Evolutionary conservation across 2,329 filamentous ascomycete genomes (phyloP).

Genomic region (Epichloe hybrida): DNA sequence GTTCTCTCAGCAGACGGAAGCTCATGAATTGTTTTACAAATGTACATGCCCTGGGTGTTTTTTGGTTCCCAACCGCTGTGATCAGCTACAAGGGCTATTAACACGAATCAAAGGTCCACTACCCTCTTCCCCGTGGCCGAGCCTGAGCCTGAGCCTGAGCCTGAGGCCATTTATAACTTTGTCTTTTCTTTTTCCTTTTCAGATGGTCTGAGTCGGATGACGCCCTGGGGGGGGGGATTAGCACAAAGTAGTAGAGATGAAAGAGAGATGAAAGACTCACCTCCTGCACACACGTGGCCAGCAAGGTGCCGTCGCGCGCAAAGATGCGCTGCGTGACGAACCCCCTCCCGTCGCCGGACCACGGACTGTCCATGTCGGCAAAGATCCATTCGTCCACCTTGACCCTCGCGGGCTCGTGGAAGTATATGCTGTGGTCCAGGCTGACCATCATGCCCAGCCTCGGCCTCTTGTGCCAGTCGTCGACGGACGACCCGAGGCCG

Average conservation of each 20-base stretch:
- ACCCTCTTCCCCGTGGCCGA: too few species aligned
- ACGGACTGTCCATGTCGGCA: conserved; percentile 66
- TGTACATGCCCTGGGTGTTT: too few species aligned
- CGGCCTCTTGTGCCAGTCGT: conserved; percentile 37
- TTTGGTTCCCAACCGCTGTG: too few species aligned
- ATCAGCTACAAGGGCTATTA: too few species aligned
- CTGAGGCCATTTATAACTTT: background rate
- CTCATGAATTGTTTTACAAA: too few species aligned
- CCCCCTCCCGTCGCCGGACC: conserved; percentile 65
- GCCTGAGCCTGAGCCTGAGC: fast-evolving
- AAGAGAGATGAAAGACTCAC: conserved; percentile 22
- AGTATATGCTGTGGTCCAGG: conserved; percentile 62
- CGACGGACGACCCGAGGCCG: conserved; percentile 25
- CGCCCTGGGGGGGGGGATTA: background rate
- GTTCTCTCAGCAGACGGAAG: too few species aligned
- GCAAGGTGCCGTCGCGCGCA: conserved; percentile 52
- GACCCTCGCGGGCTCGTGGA: conserved; percentile 46
- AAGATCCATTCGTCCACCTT: conserved; percentile 65
- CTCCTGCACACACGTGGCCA: conserved; percentile 74
- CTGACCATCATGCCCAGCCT: conserved; percentile 75
- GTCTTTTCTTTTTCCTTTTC: background rate
- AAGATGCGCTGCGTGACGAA: conserved; percentile 66
- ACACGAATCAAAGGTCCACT: too few species aligned
- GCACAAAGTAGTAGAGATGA: background rate
- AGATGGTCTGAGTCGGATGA: background rate